Base-by-base conservation (phyloP, 345 rosid species). In the Gossypium sturtianum region DNA sequence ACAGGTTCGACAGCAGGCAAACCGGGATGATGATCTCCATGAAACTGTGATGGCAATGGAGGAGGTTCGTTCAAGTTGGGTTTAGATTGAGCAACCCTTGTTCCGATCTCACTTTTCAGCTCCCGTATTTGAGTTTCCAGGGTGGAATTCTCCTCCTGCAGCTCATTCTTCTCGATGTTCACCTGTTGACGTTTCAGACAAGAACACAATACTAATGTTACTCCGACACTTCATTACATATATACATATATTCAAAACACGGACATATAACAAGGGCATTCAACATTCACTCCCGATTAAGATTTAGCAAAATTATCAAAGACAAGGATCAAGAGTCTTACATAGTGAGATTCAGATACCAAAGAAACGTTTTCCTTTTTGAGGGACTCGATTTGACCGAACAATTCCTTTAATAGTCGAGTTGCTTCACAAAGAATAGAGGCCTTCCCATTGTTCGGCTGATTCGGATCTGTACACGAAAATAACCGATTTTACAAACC, bases 391-490 rank as follows among this genome's bases (percentile, higher is more conserved):
- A 91, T 91, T 85, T 90, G 93, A 73, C 79, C 82, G 75, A 79
- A 75, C 73, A 87, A 81, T 29, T 91, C 97, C 78, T 91, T 95
- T 83, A 95, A 82, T 51, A 89, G 74, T 61, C 91, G 86, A 77
- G 93, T 76, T 56, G 97, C 87, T 88, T 95, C 98, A 16, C 80
- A 63, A 17, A 95, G 60, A 77, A 88, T 78, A 6, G 89, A 86
- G 34, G 97, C 97, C 87, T 95, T 95, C 61, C 99, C 98, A 72
- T 78, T 91, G 70, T 88, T 95, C 66, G 84, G 87, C 79, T 82
- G 89, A 79, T 75, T 82, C 41, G 89, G 45, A 45, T 90, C 98
- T 95, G 85, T 15, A 2, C 45, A 23, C 20, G 17, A 66, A 49
- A 69, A 10, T 6, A 19, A 15, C 7, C 12, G 7, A 25, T 57